These are phyloP conservation scores for Pichia exigua DNA, from an alignment of 805 yeast species.

Conservation along the genomic window DNA sequence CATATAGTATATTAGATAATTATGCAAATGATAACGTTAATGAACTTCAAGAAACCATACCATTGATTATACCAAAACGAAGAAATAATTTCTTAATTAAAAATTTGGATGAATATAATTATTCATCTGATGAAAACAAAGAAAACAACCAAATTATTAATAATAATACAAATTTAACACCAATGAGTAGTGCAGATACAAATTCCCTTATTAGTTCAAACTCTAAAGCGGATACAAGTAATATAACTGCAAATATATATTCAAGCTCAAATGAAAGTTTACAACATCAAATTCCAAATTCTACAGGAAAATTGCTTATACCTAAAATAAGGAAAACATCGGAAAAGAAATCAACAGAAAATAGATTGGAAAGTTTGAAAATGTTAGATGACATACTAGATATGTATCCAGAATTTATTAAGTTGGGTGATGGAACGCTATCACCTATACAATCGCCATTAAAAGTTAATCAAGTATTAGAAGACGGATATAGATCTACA, in stretches of 20 bases:
- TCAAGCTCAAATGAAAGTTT: conserved; percentile 4
- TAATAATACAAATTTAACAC: background rate
- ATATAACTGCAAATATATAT: conserved; percentile 1
- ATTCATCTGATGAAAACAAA: conserved; percentile 1
- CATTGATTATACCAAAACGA: conserved; percentile 21
- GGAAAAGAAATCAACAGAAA: conserved; percentile 1
- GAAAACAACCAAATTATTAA: conserved; percentile 2
- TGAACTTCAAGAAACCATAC: background rate
- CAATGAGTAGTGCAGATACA: conserved; percentile 15
- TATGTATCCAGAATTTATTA: conserved; percentile 10
- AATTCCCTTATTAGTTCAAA: conserved; percentile 22
- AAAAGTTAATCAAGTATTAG: background rate
- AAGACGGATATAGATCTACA: background rate
- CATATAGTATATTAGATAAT: conserved; percentile 5
- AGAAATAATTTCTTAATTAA: conserved; percentile 27
- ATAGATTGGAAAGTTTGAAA: conserved; percentile 23
- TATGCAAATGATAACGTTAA: conserved; percentile 27
- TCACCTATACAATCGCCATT: background rate
- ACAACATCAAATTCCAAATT: background rate
- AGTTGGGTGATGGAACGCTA: background rate
- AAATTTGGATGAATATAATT: conserved; percentile 26
- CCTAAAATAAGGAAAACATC: background rate
- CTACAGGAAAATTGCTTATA: background rate
- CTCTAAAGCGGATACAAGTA: background rate
- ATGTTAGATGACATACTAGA: conserved; percentile 28